Evolutionary conservation across 2,329 filamentous ascomycete species (phyloP), one percentile per base, ranked within the genome.

Genomic region (Neofusicoccum laricinum): DNA sequence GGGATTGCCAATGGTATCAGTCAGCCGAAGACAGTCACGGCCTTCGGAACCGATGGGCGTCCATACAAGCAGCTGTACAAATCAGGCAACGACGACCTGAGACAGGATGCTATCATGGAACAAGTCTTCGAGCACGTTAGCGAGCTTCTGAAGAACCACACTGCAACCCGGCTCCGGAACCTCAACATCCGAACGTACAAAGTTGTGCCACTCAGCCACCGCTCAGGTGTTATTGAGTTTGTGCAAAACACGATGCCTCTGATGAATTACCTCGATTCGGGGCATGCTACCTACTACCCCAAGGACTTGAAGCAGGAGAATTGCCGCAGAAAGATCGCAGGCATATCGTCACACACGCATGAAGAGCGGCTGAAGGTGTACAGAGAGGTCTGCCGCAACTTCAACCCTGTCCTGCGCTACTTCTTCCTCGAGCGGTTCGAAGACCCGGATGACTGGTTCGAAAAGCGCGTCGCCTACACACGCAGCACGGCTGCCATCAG

Each of bases 81-180:
- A 82, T 93, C 93, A 67, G 93, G 95, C 17, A 94, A 94, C 72
- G 95, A 99, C 75, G 94, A 99, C 74, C 85, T 99, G 12, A 90
- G 96, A 8, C 95, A 99, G 79, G 95, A 99, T 72, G 92, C 94
- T 49, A 99, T 88, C 81, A 99, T 99, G 96, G 96, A 99, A 77
- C 95, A 99, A 78, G 95, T 99, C 1, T 99, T 99, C 75, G 92
- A 93, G 65, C 93, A 96, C 77, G 95, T 97, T 21, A 98, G 93
- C 65, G 91, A 91, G 59, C 86, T 99, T 21, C 82, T 99, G 30
- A 91, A 91, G 74, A 89, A 91, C 55, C 93, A 98, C 75, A 89
- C 92, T 63, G 86, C 89, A 12, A 97, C 95, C 2, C 90, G 93
- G 43, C 93, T 97, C 73, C 89, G 95, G 5, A 91, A 91, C 68